Evolutionary conservation across 345 rosid genomes (phyloP), one percentile per base, ranked within the genome.

Genomic region (Pelargonium nanum): DNA sequence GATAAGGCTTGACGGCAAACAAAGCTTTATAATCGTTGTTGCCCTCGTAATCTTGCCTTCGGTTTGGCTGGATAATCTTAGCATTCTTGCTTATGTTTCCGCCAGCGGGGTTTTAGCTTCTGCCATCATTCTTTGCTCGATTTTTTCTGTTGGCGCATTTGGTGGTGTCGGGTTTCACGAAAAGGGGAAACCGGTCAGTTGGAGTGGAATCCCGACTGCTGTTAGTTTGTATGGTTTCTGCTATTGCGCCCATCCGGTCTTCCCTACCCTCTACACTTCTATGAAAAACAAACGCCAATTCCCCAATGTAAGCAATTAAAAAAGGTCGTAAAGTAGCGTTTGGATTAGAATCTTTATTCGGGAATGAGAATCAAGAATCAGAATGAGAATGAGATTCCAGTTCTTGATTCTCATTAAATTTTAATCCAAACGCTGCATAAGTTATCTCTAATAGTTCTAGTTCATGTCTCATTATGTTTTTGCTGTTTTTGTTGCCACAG

Each of bases 211-310:
- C 30, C 85, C 85, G 44, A 75, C 74, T 1, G 65, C 81, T 3
- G 48, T 80, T 50, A 75, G 82, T 44, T 58, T 80, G 60, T 77
- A 67, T 30, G 68, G 66, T 16, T 82, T 80, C 58, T 80, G 81
- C 68, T 75, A 77, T 71, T 74, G 77, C 25, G 82, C 80, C 17
- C 84, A 73, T 59, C 66, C 77, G 0, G 56, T 69, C 23, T 71
- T 82, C 56, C 84, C 87, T 56, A 70, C 75, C 34, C 57, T 82
- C 64, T 82, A 77, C 63, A 58, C 26, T 20, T 82, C 82, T 16
- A 80, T 75, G 77, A 74, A 53, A 64, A 67, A 72, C 51, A 75
- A 77, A 57, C 70, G 20, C 24, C 82, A 73, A 32, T 82, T 79
- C 60, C 30, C 79, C 26, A 73, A 56, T 70, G 80, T 77, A 60